Base-by-base conservation (phyloP, 1,139 yeast genomes). In the Taphrina communis region DNA sequence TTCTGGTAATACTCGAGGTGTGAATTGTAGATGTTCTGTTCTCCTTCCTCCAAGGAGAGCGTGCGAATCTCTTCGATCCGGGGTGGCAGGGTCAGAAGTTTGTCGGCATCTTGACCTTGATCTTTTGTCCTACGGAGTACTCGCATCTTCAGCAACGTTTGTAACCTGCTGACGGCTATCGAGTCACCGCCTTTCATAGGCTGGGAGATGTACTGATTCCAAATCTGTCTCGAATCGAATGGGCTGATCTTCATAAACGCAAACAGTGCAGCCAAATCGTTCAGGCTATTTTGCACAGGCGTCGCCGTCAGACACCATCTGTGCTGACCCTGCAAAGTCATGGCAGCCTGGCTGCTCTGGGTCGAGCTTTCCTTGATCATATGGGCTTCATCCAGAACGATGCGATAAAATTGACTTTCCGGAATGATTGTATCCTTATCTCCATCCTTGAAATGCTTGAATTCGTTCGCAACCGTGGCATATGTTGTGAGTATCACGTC, bases 241-340 rank as follows among this genome's bases (percentile, higher is more conserved):
- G 75, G 86, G 81, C 74, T 83, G 57, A 91, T 87, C 65, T 84
- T 80, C 70, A 94, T 79, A 76, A 92, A 94, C 72, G 93, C 78
- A 39, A 94, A 76, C 58, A 92, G 79, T 1, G 97, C 92, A 76
- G 82, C 90, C 52, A 95, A 79, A 74, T 94, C 99, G 56, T 85
- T 89, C 70, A 93, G 84, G 67, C 82, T 84, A 75, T 94, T 94
- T 78, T 95, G 98, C 81, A 95, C 88, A 0, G 99, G 99, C 0
- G 99, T 94, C 74, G 99, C 99, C 5, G 96, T 87, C 56, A 94
- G 80, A 75, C 97, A 89, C 86, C 96, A 87, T 70, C 94, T 80
- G 73, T 84, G 86, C 0, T 76, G 78, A 0, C 87, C 80, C 39
- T 82, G 78, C 36, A 94, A 76, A 50, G 85, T 88, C 41, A 85